Conservation (phyloP, 2,329 filamentous ascomycete species). For the Aspergillus tanneri region DNA sequence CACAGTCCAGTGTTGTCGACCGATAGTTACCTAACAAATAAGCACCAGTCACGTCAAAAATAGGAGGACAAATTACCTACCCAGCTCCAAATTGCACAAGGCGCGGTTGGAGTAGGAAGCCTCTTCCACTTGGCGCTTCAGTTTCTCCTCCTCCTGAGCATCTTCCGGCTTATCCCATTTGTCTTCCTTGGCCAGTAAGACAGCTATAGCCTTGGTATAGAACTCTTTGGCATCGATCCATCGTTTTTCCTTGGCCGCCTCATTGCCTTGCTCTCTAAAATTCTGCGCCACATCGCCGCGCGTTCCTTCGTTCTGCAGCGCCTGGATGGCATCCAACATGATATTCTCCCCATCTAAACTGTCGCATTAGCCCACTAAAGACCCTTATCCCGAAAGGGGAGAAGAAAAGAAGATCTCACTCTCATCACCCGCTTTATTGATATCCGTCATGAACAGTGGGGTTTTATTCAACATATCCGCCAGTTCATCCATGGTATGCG, state of each 20-base stretch:
- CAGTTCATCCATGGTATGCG: constrained; percentile 60
- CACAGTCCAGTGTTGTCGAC: constrained; percentile 81
- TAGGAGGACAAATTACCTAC: constrained; percentile 42
- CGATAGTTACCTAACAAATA: constrained; percentile 70
- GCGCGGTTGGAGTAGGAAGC: constrained; percentile 82
- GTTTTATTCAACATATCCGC: constrained; percentile 65
- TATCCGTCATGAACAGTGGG: constrained; percentile 93
- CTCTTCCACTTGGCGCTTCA: constrained; percentile 68
- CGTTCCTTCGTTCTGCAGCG: constrained; percentile 89
- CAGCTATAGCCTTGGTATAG: constrained; percentile 79
- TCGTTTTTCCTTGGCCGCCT: constrained; percentile 70
- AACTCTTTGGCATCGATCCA: constrained; percentile 87
- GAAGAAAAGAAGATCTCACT: constrained; percentile 34
- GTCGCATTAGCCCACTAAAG: neutral
- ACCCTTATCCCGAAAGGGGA: neutral
- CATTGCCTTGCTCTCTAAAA: constrained; percentile 91
- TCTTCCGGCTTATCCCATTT: constrained; percentile 54
- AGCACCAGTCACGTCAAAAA: neutral
- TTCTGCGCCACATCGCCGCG: constrained; percentile 76
- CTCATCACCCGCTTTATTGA: constrained; percentile 62
- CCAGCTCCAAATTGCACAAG: constrained; percentile 81
- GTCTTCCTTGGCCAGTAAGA: constrained; percentile 65
- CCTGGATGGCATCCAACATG: constrained; percentile 81
- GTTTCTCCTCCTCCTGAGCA: constrained; percentile 57
- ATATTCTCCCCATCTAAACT: constrained; percentile 66